A percentile compares a stretch with the other conserved stretches of the same genome.
These are phyloP conservation scores for Diaporthe velutina DNA, from an alignment of 2,329 filamentous ascomycete genomes.

Conservation along the genomic window DNA sequence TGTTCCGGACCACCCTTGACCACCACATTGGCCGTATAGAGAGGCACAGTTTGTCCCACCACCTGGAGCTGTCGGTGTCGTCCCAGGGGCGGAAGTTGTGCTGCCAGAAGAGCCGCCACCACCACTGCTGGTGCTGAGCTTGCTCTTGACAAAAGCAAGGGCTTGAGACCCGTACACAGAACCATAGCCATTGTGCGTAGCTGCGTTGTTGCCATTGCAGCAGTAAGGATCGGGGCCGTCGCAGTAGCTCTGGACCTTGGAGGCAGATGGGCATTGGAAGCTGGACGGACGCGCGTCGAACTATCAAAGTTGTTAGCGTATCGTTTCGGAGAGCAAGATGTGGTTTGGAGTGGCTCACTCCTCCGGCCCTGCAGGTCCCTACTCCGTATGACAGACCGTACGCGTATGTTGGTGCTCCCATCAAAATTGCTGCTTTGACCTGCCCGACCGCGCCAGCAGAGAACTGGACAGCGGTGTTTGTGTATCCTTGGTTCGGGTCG, in stretches of 20 bases:
- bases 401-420: constrained; percentile 72
- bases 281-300: constrained; percentile 71
- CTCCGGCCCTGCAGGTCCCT: constrained; percentile 68
- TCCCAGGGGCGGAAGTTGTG: constrained; percentile 13
- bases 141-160: constrained; percentile 67
- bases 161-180: constrained; percentile 71
- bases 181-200: constrained; percentile 74
- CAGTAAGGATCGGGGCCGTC: constrained; percentile 75
- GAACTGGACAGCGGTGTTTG: constrained; percentile 57
- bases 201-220: constrained; percentile 72
- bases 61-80: constrained; percentile 22
- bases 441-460: constrained; percentile 62
- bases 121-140: constrained; percentile 29
- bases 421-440: constrained; percentile 74
- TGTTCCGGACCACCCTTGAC: constrained; percentile 23
- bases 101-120: constrained; percentile 8
- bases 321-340: neutral
- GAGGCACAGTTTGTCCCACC: constrained; percentile 23
- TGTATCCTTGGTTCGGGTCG: constrained; percentile 59
- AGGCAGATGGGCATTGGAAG: constrained; percentile 67
- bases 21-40: constrained; percentile 35
- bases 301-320: constrained; percentile 50
- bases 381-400: constrained; percentile 69
- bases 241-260: constrained; percentile 72
- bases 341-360: constrained; percentile 59